Evolutionary conservation across 176 grass and related monocot genomes (phyloP).

Genomic region (Thalia dealbata): DNA sequence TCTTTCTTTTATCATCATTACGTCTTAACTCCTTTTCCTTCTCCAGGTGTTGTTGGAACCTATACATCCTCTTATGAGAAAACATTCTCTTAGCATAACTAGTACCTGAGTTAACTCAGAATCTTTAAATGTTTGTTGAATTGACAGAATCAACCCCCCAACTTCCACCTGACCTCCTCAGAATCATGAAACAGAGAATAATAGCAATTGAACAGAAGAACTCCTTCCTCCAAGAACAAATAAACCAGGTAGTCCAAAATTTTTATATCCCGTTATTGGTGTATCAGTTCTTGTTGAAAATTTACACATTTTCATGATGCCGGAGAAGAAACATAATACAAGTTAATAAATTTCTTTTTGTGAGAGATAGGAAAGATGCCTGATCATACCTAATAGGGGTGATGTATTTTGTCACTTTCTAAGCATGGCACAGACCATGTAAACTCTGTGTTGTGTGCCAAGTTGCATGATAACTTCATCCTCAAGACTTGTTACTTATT

Average conservation of each 20-base stretch:
- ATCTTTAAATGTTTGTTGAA: not conserved
- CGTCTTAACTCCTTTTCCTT: not conserved
- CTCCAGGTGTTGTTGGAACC: not conserved
- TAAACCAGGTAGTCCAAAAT: conserved; percentile 53
- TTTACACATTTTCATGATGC: not conserved
- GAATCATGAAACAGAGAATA: conserved; percentile 75
- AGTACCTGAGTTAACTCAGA: not conserved
- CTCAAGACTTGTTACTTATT: not conserved
- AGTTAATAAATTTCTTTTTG: not conserved
- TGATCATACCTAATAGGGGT: not conserved
- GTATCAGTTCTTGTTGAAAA: not conserved
- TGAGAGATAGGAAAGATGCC: not conserved
- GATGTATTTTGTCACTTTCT: not conserved
- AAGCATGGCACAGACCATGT: not conserved
- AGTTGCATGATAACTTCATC: not conserved
- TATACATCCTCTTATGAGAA: not conserved
- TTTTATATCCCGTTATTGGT: not conserved
- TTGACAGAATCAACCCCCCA: conserved; percentile 36
- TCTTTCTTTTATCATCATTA: not conserved
- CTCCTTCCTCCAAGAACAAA: conserved; percentile 47
- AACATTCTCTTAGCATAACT: not conserved
- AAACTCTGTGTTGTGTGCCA: not conserved
- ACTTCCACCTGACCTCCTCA: conserved; percentile 52
- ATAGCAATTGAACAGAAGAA: conserved; percentile 58
- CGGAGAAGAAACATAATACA: not conserved